Percentiles rank a stretch among this genome's conserved stretches.
These are phyloP conservation scores for Bruguiera parviflora DNA, from an alignment of 345 rosid genomes.

Conservation along the genomic window DNA sequence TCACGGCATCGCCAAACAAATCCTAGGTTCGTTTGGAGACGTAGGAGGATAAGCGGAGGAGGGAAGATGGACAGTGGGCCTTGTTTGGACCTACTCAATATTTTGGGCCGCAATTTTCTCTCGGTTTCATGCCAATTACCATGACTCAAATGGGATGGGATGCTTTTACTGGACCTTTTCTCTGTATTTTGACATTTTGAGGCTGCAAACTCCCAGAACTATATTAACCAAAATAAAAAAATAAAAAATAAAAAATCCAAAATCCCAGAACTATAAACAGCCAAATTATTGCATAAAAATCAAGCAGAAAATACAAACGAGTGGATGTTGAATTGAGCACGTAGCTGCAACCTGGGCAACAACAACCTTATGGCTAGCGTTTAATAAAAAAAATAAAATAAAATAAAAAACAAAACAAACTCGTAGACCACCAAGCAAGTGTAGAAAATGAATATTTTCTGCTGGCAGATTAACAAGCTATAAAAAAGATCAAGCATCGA, in stretches of 20 bases:
- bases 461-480: too few relatives aligned
- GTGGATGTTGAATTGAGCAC: slow-evolving; percentile 40
- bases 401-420: background rate
- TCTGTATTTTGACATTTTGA: background rate
- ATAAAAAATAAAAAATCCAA: background rate
- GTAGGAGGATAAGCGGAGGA: too few relatives aligned
- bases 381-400: background rate
- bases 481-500: too few relatives aligned
- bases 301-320: slow-evolving; percentile 6
- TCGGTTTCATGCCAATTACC: too few relatives aligned
- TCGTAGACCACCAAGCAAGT: background rate
- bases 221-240: background rate
- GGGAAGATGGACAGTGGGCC: too few relatives aligned
- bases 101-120: too few relatives aligned
- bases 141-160: too few relatives aligned
- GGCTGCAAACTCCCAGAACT: background rate
- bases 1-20: too few relatives aligned
- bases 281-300: slow-evolving; percentile 3
- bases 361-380: slow-evolving; percentile 26
- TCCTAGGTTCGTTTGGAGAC: too few relatives aligned
- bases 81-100: too few relatives aligned
- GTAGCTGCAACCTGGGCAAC: slow-evolving; percentile 40
- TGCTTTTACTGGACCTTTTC: too few relatives aligned
- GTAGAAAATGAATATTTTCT: too few relatives aligned
- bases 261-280: background rate